Evolutionary conservation across 305 asterid genomes (phyloP).

Genomic region (Coffea humblotiana): DNA sequence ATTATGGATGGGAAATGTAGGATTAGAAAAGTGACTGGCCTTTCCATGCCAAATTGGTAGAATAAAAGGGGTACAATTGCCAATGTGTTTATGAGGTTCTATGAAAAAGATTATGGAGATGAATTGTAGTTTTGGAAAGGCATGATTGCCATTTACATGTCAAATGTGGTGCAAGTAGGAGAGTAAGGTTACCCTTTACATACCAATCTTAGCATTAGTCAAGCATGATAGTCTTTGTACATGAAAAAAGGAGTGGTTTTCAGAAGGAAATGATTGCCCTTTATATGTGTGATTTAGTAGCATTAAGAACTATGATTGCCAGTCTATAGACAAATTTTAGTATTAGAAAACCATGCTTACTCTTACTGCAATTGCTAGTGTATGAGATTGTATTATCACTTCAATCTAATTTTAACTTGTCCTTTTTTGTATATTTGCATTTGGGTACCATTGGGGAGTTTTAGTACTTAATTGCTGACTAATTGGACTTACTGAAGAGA

Average conservation of each 20-base stretch:
- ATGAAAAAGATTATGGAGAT: too few relatives aligned
- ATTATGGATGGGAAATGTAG: too few relatives aligned
- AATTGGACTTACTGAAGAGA: neutral
- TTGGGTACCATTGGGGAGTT: neutral
- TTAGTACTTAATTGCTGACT: neutral
- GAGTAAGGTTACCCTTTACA: neutral
- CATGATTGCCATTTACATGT: too few relatives aligned
- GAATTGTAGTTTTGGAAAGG: too few relatives aligned
- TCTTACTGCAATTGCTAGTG: neutral
- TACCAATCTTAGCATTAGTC: too few relatives aligned
- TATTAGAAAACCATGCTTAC: neutral
- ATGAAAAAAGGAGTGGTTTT: too few relatives aligned
- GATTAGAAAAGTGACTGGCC: neutral
- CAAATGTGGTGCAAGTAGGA: too few relatives aligned
- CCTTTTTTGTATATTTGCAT: neutral
- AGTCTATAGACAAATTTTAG: conserved; percentile 8
- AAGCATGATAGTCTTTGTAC: too few relatives aligned
- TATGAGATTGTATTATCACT: neutral
- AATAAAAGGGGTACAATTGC: too few relatives aligned
- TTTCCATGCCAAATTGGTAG: neutral
- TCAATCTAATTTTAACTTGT: neutral
- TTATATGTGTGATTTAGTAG: neutral
- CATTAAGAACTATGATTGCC: neutral
- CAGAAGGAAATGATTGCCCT: neutral
- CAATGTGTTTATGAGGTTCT: too few relatives aligned